phyloP scores from a whole-genome alignment of 164 flowering plant genomes.

The Aristolochia californica region DNA sequence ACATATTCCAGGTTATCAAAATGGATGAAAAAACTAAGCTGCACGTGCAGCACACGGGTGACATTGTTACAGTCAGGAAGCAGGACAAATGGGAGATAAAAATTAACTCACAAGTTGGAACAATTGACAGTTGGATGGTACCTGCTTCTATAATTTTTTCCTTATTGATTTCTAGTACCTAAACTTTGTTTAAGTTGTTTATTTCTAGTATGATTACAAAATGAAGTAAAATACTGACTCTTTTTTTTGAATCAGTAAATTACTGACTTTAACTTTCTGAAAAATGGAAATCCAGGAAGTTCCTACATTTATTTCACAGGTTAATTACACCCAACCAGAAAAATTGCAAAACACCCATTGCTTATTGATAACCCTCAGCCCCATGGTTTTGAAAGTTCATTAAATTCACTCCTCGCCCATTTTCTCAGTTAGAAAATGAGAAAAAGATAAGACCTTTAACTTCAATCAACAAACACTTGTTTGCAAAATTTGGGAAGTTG shows the following conservation, averaged over 20 bases:
- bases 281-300: too few species aligned
- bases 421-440: too few species aligned
- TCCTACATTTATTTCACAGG: too few species aligned
- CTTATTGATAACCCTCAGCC: too few species aligned
- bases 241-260: too few species aligned
- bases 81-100: slow-evolving; percentile 51
- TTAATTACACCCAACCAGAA: too few species aligned
- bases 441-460: too few species aligned
- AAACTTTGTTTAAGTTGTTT: neutral
- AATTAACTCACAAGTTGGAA: slow-evolving; percentile 51
- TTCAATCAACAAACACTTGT: too few species aligned
- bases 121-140: slow-evolving; percentile 91
- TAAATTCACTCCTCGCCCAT: too few species aligned
- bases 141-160: neutral
- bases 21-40: slow-evolving; percentile 21
- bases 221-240: neutral
- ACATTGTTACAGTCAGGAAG: slow-evolving; percentile 35
- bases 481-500: too few species aligned
- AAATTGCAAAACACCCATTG: too few species aligned
- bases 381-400: too few species aligned
- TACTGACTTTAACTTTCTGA: neutral
- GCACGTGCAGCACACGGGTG: slow-evolving; percentile 33
- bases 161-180: neutral
- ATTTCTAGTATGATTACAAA: neutral
- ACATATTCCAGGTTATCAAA: slow-evolving; percentile 42